Base-by-base conservation (phyloP, 495 filamentous ascomycete species). In the Astrocystis sublimbata region DNA sequence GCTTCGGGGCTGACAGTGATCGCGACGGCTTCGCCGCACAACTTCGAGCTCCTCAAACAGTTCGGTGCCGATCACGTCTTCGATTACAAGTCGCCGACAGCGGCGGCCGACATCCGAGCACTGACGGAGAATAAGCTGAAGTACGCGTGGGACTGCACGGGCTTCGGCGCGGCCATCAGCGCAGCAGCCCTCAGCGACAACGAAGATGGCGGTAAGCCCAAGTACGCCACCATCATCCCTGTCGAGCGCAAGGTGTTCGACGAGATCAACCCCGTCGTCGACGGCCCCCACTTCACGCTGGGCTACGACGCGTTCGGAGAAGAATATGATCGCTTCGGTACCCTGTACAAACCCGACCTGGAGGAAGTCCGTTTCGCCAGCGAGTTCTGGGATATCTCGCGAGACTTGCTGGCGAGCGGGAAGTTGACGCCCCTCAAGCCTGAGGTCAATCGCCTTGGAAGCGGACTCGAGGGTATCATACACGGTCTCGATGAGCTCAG, bases 1-100 rank as follows among this genome's bases (percentile, higher is more conserved):
- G 67, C 71, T 19, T 83, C 81, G 6, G 81, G 80, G 2, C 78
- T 76, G 49, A 66, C 63, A 6, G 78, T 82, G 23, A 59, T 78
- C 26, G 67, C 79, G 15, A 83, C 81, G 5, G 66, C 78, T 23
- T 78, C 76, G 23, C 74, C 73, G 1, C 63, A 61, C 59, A 80
- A 83, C 65, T 77, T 78, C 61, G 70, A 64, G 6, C 68, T 73
- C n/a, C 61, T 82, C 4, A 72, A 68, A 40, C 66, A 66, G 0
- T 68, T 78, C 13, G 81, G 81, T 55, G 80, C 80, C 4, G 75
- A 71, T 58, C 62, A 66, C 19, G 72, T 75, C 19, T 77, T 82
- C 60, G 79, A 84, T 69, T 85, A 84, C 70, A 64, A 64, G 41
- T 70, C 73, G 24, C 63, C 76, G 13, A 66, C 71, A 26, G 64